Evolutionary conservation across 1,284 basidiomycete species (phyloP).

Genomic region (Puccinia hordei): DNA sequence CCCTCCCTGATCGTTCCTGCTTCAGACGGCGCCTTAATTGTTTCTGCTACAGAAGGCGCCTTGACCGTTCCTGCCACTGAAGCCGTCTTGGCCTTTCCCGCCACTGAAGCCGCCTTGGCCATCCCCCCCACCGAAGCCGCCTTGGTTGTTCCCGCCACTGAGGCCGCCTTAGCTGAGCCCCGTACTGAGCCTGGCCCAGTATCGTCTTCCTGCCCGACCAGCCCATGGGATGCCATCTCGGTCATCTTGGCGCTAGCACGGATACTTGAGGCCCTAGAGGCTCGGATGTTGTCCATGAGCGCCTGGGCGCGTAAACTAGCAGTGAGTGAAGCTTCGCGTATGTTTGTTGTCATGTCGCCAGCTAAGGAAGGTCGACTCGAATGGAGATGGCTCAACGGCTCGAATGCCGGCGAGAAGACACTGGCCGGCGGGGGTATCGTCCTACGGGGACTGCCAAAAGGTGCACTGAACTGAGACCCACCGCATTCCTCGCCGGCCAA

Average conservation of each 20-base stretch:
- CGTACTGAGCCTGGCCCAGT: background rate
- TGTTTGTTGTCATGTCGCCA: background rate
- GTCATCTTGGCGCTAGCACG: background rate
- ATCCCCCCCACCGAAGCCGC: background rate
- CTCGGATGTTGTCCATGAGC: slow-evolving; percentile 18
- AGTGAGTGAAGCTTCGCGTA: slow-evolving; percentile 31
- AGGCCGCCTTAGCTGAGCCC: background rate
- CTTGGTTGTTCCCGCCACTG: background rate
- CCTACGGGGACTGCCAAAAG: background rate
- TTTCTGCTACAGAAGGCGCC: background rate
- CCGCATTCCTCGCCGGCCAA: slow-evolving; percentile 26
- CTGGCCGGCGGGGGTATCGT: background rate
- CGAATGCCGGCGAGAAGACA: background rate
- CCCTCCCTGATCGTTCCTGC: background rate
- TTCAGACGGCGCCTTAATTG: background rate
- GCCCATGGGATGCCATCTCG: background rate
- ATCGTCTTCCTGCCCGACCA: background rate
- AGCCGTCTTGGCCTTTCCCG: background rate
- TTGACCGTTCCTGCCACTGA: background rate
- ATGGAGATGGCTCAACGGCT: background rate
- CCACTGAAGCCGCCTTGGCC: background rate
- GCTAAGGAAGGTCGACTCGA: background rate
- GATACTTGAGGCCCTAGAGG: background rate
- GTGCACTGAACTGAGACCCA: slow-evolving; percentile 25
- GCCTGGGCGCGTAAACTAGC: background rate